Evolutionary conservation across 2,329 filamentous ascomycete species (phyloP), one percentile per base, ranked within the genome.

Genomic region (Sclerotinia nivalis): DNA sequence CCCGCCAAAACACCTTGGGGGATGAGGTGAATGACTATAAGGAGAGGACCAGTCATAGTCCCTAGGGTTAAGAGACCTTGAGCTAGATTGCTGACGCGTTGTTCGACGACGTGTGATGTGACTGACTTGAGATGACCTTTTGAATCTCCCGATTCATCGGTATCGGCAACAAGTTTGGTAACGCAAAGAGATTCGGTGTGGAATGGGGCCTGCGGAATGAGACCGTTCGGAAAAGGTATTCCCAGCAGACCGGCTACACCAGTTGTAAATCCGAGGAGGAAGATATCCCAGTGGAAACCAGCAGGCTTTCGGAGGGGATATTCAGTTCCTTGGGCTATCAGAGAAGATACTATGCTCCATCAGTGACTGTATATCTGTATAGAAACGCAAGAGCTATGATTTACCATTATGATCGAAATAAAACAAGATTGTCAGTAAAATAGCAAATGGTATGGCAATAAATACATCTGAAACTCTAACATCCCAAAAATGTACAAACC

Each of bases 341-440:
- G 86, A 8, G 91, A 93, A 0, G 91, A 94, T 1, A 94, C 91
- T 92, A 13, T 34, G 71, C 22, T 15, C 28, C 7, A 12, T 61
- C 25, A 69, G 71, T 65, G 37, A 40, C 18, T n/a, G n/a, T 69
- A 60, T 4, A 43, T 55, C 34, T 22, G 3, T 47, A 5, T 43
- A 62, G 66, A 28, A 34, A 65, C 3, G 20, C 15, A 13, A 40
- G 50, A 56, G 10, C 47, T 50, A 12, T 52, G 4, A 62, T 82
- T 72, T 82, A 92, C 90, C 90, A 75, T 96, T 96, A 77, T 96
- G 93, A 77, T 96, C 93, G 78, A 96, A 96, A 82, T 91, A 96
- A 78, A 97, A 97, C 6, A 97, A 81, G 31, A 96, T 89, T 0
- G 93, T 97, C 22, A 97, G 83, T 1, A 97, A 83, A 47, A 96